Base-by-base conservation (phyloP, 1,284 basidiomycete genomes). In the Heterobasidion parviporum region DNA sequence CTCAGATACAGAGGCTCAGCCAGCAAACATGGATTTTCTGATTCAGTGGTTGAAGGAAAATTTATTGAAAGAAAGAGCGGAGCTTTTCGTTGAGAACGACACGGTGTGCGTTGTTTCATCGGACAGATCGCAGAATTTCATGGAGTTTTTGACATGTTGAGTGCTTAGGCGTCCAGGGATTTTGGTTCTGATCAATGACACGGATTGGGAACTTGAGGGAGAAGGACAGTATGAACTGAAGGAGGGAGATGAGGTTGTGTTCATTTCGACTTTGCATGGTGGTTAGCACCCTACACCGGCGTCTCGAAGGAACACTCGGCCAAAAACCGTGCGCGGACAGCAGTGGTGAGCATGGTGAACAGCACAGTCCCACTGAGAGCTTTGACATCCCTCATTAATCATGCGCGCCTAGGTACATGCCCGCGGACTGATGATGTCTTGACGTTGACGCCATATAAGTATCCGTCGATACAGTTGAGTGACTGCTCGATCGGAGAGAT, bases 161-260 rank as follows among this genome's bases (percentile, higher is more conserved):
- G 1, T 49, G 14, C 20, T 14, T 68, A 98, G 94, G 15, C 93
- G 96, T 12, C 96, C 96, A 0, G 96, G 96, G 0, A 97, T 99
- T 47, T 78, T 99, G 5, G 95, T 98, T 0, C 76, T 99, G 34
- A 85, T 99, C 60, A 99, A 98, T 68, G 92, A 98, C 64, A 91
- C 92, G 1, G 96, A 99, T 66, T 99, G 96, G 96, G 96, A 98
- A 68, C 78, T 99, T 9, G 95, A 98, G 68, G 94, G 94, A 36
- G 96, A 98, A 70, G 87, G 92, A 20, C 87, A 90, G 34, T 98
- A 97, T 68, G 76, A 76, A 60, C 70, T 98, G 56, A 78, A 90
- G 68, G 76, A 87, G 43, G 79, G 82, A 2, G 96, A 99, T 68
- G 90, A 96, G 71, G 80, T 98, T 53, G 92, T 97, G 6, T 96